Conservation (phyloP, 2,329 filamentous ascomycete species). For the Xylariaceae sp. region DNA sequence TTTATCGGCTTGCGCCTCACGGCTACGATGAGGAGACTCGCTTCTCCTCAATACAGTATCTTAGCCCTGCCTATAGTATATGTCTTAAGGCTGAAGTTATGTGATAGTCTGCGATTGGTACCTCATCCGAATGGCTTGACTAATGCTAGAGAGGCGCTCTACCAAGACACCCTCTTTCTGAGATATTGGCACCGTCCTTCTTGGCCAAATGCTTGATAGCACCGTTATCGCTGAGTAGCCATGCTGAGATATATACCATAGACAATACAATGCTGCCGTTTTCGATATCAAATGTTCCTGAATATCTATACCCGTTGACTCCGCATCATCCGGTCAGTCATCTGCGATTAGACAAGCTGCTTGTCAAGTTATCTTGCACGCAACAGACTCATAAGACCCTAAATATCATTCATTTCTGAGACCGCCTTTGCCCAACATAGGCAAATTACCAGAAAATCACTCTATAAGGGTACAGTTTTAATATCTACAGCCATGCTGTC, state of each 20-base stretch:
- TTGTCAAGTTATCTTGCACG: neutral
- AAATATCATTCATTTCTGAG: neutral
- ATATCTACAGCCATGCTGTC: constrained; percentile 3
- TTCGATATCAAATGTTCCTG: neutral
- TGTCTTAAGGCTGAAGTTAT: constrained; percentile 9
- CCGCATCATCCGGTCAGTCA: neutral
- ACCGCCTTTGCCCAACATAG: too few species aligned
- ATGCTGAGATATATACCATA: neutral
- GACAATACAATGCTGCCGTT: neutral
- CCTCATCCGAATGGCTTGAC: constrained; percentile 10
- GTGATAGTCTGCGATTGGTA: neutral
- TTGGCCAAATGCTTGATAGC: constrained; percentile 7
- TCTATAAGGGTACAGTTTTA: neutral
- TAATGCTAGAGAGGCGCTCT: constrained; percentile 3
- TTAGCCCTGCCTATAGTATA: constrained; percentile 10
- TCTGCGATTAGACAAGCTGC: neutral
- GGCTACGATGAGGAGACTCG: constrained; percentile 3
- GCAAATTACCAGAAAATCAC: too few species aligned
- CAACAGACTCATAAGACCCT: neutral
- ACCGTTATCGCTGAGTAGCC: neutral
- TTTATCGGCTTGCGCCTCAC: neutral
- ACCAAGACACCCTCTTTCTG: constrained; percentile 12
- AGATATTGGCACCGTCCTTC: constrained; percentile 5
- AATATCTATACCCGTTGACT: neutral
- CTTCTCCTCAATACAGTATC: neutral